Conservation (phyloP, 106 monocot species). For the Platanthera guangdongensis region DNA sequence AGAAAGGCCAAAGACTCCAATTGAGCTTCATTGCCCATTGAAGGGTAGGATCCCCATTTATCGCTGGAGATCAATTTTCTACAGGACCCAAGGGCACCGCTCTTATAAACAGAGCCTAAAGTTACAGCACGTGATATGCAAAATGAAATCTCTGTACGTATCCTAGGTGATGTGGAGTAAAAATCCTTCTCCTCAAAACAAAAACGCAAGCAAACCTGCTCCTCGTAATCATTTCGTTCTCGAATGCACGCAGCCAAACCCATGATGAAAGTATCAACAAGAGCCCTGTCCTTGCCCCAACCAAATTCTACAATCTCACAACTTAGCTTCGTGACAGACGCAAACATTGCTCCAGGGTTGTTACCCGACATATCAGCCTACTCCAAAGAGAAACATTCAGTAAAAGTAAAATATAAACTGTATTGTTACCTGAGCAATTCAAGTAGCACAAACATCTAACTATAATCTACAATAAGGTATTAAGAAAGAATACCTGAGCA, state of each 20-base stretch:
- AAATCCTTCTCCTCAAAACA: neutral
- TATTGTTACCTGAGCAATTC: neutral
- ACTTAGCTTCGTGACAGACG: slow-evolving; percentile 66
- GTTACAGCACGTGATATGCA: too few relatives aligned
- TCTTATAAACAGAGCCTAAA: neutral
- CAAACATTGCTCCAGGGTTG: slow-evolving; percentile 76
- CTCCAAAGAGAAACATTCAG: slow-evolving; percentile 8
- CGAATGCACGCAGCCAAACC: slow-evolving; percentile 87
- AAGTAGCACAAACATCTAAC: neutral
- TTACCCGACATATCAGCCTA: slow-evolving; percentile 80
- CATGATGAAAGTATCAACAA: slow-evolving; percentile 98
- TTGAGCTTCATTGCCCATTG: too few relatives aligned
- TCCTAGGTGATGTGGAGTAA: neutral
- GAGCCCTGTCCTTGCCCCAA: slow-evolving; percentile 90
- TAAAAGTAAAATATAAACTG: neutral
- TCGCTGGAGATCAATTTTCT: too few relatives aligned
- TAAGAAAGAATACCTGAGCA: slow-evolving; percentile 46
- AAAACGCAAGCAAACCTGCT: slow-evolving; percentile 47
- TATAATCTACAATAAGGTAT: neutral
- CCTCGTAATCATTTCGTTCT: slow-evolving; percentile 86
- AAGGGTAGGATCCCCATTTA: too few relatives aligned
- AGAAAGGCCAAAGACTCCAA: too few relatives aligned
- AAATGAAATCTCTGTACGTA: neutral
- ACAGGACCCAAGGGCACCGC: too few relatives aligned
- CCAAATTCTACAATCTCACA: slow-evolving; percentile 99